These are phyloP conservation scores for Mycena galopus DNA, from an alignment of 768 basidiomycete species.

Conservation along the genomic window DNA sequence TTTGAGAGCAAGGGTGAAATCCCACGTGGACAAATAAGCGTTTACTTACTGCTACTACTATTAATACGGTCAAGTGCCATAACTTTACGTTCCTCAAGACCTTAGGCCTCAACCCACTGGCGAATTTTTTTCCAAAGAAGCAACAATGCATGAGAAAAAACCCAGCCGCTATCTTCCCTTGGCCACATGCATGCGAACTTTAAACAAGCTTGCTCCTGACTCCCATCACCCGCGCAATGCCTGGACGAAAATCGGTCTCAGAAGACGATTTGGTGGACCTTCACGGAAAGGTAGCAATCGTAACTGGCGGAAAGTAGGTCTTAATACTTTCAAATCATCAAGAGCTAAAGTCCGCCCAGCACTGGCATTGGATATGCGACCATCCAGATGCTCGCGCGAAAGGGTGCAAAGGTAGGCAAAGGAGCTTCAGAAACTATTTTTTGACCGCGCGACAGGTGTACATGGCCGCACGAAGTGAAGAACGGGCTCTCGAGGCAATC, in stretches of 20 bases:
- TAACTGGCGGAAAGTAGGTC: slow-evolving; percentile 64
- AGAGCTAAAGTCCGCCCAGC: slow-evolving; percentile 33
- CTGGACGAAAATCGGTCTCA: slow-evolving; percentile 40
- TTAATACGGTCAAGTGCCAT: too few species aligned
- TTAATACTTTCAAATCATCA: background rate
- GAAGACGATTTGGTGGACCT: slow-evolving; percentile 60
- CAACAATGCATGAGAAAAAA: too few species aligned
- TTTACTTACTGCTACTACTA: too few species aligned
- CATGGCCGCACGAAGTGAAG: slow-evolving; percentile 50
- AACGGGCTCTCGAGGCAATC: slow-evolving; percentile 48
- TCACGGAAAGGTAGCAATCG: slow-evolving; percentile 59
- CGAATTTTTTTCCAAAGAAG: too few species aligned
- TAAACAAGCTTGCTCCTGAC: background rate
- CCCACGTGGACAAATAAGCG: too few species aligned
- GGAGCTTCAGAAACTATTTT: too few species aligned
- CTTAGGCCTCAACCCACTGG: too few species aligned
- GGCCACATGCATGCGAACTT: too few species aligned
- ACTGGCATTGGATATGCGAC: slow-evolving; percentile 54
- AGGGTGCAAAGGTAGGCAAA: slow-evolving; percentile 54
- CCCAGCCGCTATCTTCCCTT: too few species aligned
- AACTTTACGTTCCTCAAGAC: too few species aligned
- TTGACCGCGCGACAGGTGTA: slow-evolving; percentile 30
- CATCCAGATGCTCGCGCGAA: slow-evolving; percentile 51
- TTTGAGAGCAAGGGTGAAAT: too few species aligned
- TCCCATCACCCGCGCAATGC: slow-evolving; percentile 14